Evolutionary conservation across 202 grass and related monocot species (phyloP), one percentile per base, ranked within the genome.

Genomic region (Zizania palustris): DNA sequence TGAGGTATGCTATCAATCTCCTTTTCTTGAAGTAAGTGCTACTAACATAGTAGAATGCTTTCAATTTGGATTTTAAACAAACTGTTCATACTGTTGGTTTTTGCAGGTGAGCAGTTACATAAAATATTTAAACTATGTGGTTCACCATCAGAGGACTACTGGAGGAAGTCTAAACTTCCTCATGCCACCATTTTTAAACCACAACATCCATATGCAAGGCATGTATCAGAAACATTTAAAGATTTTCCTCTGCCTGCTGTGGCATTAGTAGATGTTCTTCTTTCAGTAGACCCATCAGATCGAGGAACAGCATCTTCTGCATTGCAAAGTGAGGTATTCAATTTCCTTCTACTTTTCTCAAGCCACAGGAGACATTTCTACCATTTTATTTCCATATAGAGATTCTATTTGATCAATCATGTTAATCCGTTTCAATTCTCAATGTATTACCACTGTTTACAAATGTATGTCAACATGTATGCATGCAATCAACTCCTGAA

Each of bases 121-220:
- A 99, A 99, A 87, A 99, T 99, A 91, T 99, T 99, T 81, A 99
- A 99, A 83, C 92, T 99, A 18, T 96, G 92, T 71, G 96, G 96
- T 83, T 99, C 96, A 36, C 96, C 96, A 4, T 91, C 89, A 18
- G 96, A 96, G 58, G 92, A 99, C 63, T 99, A 96, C 69, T 99
- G 96, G 96, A 96, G 72, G 61, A 99, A 96, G 83, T 96, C 92
- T 79, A 96, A 87, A 77, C 80, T 99, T 80, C 96, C 96, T 6
- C 92, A 99, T 91, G 96, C 96, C 9, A 99, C 96, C 33, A 99
- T 95, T 74, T 99, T 99, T 80, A 99, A 96, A 87, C 96, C 96
- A 6, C 92, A 93, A 54, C 89, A 99, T 71, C 96, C 96, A 0
- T 99, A 99, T 75, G 70, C 77, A 20, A 80, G 92, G 63, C 90